Percentiles rank a stretch among this genome's conserved stretches.
Conservation (phyloP, 2,329 filamentous ascomycete species). For the Aspergillus sp. region DNA sequence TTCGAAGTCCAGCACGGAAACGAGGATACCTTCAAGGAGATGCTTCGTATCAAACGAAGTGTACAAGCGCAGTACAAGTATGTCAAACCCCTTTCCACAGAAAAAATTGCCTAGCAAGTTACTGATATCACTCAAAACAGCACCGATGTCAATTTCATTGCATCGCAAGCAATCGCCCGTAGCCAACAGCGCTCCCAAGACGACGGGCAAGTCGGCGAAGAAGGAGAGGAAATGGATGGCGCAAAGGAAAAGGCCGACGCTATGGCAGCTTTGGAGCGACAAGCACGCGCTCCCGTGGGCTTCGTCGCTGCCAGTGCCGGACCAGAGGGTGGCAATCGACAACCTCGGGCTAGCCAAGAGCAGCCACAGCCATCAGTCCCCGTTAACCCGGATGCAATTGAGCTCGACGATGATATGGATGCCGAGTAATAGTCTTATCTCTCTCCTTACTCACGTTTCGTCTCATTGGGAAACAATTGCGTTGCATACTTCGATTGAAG, state of each 20-base stretch:
- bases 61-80: constrained; percentile 96
- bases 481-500: no score
- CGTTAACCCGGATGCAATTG: constrained; percentile 78
- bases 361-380: constrained; percentile 32
- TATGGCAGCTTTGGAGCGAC: constrained; percentile 80
- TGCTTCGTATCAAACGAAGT: constrained; percentile 94
- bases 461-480: no score
- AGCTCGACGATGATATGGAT: constrained; percentile 44
- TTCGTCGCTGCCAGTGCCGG: constrained; percentile 83
- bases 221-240: constrained; percentile 37
- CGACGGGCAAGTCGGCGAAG: constrained; percentile 19
- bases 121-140: constrained; percentile 36
- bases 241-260: constrained; percentile 57
- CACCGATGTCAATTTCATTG: constrained; percentile 97
- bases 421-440: neutral
- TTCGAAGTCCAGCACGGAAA: constrained; percentile 98
- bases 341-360: constrained; percentile 27
- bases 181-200: constrained; percentile 52
- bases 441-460: neutral
- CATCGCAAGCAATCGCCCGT: constrained; percentile 83
- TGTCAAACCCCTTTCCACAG: constrained; percentile 17
- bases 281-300: constrained; percentile 78
- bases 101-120: neutral
- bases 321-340: constrained; percentile 53
- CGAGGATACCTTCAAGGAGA: constrained; percentile 98